phyloP scores from a whole-genome alignment of 140 eudicot species.

The Bidens hawaiensis region DNA sequence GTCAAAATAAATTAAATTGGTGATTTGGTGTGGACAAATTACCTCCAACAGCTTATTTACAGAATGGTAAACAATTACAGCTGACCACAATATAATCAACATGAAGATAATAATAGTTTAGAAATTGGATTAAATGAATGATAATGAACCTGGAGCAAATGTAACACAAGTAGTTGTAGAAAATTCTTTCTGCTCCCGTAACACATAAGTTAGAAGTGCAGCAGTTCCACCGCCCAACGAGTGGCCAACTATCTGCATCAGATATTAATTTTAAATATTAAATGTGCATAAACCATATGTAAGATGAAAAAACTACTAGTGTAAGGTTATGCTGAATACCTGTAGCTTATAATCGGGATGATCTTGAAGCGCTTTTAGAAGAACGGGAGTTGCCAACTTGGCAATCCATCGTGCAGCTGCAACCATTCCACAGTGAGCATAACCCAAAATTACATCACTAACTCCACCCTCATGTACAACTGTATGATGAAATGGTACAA shows the following conservation, averaged over 20 bases:
- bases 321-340: slow-evolving; percentile 33
- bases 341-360: slow-evolving; percentile 80
- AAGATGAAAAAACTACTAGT: neutral
- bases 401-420: slow-evolving; percentile 99
- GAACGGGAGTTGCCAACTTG: slow-evolving; percentile 79
- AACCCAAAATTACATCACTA: slow-evolving; percentile 75
- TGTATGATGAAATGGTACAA: slow-evolving; percentile 94
- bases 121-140: neutral
- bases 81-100: neutral
- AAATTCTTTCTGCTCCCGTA: slow-evolving; percentile 80
- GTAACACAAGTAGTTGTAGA: slow-evolving; percentile 78
- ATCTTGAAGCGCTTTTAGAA: slow-evolving; percentile 43
- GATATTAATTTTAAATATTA: neutral
- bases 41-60: neutral
- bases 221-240: slow-evolving; percentile 99
- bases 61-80: neutral
- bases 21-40: neutral
- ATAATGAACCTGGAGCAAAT: slow-evolving; percentile 83
- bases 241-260: slow-evolving; percentile 84
- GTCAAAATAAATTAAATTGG: neutral
- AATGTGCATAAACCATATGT: neutral
- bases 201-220: slow-evolving; percentile 71
- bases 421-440: slow-evolving; percentile 98
- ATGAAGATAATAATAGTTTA: neutral
- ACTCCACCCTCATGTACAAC: slow-evolving; percentile 93